Evolutionary conservation across 768 basidiomycete species (phyloP).

Genomic region (Leccinum rimulosum): DNA sequence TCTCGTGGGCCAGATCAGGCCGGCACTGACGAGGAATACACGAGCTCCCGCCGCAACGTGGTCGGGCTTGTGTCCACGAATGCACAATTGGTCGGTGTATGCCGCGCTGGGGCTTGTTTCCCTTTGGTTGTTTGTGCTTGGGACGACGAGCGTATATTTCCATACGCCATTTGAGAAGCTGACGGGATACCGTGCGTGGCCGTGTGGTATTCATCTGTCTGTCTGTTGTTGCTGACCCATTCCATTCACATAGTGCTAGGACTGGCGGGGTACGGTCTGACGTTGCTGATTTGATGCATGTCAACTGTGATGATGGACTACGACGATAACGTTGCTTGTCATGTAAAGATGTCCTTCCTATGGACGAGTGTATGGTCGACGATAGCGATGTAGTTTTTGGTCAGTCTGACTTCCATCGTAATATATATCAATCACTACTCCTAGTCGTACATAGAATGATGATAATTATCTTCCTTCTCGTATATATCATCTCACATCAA

Average conservation of each 20-base stretch:
- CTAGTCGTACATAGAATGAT: background rate
- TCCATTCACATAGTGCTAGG: background rate
- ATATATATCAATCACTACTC: background rate
- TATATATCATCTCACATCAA: no score
- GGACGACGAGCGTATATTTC: slow-evolving; percentile 49
- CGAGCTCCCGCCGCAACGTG: no score
- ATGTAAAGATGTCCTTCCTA: no score
- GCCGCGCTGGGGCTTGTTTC: slow-evolving; percentile 47
- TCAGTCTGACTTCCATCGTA: background rate
- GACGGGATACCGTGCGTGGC: slow-evolving; percentile 69
- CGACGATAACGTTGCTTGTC: no score
- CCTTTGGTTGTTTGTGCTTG: slow-evolving; percentile 71
- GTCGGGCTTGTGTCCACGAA: slow-evolving; percentile 35
- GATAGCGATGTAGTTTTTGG: background rate
- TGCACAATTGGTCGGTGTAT: slow-evolving; percentile 48
- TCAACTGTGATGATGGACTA: no score
- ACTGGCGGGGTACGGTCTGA: no score
- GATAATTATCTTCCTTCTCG: no score
- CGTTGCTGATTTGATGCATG: no score
- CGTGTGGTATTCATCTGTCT: slow-evolving; percentile 12
- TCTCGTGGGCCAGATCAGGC: no score
- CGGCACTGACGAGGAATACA: no score
- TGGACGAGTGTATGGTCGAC: background rate
- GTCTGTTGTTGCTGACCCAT: no score
- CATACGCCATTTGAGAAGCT: slow-evolving; percentile 75